Conservation (phyloP, 345 rosid species). For the Syzygium jambos region DNA sequence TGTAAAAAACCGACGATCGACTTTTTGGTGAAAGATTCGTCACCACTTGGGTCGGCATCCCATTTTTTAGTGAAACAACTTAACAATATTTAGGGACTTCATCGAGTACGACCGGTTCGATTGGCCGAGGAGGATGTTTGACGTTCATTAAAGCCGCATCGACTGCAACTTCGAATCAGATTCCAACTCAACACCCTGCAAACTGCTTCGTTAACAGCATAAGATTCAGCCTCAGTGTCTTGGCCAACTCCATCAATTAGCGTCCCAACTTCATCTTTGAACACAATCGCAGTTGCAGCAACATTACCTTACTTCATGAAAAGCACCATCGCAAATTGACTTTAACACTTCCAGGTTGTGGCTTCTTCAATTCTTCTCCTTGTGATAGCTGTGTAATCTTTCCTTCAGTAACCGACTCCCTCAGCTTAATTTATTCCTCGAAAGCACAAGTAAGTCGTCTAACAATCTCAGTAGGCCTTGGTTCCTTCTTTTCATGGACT, state of each 20-base stretch:
- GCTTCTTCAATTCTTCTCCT: neutral
- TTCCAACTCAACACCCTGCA: neutral
- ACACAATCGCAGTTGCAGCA: neutral
- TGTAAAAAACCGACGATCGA: neutral
- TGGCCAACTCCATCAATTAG: neutral
- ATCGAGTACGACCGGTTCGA: neutral
- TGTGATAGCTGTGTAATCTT: neutral
- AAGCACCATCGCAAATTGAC: neutral
- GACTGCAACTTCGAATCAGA: accelerated
- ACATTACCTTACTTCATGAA: neutral
- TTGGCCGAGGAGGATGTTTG: neutral
- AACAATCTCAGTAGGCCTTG: neutral
- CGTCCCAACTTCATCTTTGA: neutral
- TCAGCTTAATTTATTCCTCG: neutral
- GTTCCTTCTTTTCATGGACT: neutral
- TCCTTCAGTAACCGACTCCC: neutral
- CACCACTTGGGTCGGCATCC: accelerated
- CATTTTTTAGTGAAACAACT: neutral
- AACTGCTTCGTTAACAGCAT: neutral
- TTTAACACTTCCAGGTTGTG: neutral
- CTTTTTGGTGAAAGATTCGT: neutral
- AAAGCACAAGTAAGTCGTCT: neutral
- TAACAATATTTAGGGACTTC: accelerated
- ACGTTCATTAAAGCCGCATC: neutral
- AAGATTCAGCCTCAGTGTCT: neutral